Percentiles rank a stretch among this genome's conserved stretches.
Evolutionary conservation across 176 grass and related monocot genomes (phyloP).

Genomic region (Aegilops sharonensis): DNA sequence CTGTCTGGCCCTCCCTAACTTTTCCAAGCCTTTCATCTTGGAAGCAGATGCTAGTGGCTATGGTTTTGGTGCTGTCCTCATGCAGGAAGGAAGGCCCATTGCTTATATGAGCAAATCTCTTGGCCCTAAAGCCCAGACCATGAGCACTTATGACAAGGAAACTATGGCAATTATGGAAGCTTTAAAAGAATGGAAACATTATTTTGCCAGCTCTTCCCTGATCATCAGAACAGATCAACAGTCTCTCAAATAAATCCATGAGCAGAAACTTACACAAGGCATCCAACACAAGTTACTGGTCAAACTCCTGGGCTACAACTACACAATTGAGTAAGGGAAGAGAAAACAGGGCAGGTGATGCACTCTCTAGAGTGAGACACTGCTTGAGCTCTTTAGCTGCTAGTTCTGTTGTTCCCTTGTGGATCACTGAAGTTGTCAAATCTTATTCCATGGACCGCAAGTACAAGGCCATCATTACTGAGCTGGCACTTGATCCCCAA

Average conservation of each 20-base stretch:
- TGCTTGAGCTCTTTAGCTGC: background rate
- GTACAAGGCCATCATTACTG: background rate
- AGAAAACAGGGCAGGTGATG: background rate
- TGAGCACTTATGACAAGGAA: background rate
- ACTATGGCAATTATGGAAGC: background rate
- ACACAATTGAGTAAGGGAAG: background rate
- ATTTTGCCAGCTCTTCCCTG: background rate
- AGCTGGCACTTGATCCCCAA: background rate
- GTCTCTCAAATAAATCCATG: background rate
- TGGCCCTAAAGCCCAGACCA: background rate
- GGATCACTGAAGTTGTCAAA: background rate
- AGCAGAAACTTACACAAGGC: background rate
- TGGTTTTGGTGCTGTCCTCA: background rate
- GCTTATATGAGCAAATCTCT: background rate
- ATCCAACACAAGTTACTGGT: background rate
- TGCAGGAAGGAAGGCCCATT: background rate
- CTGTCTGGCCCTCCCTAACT: background rate
- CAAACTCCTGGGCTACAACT: background rate
- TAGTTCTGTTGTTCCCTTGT: background rate
- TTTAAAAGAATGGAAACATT: conserved; percentile 4
- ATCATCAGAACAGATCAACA: background rate
- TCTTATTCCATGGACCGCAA: background rate
- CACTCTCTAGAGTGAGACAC: background rate
- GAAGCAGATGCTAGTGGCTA: background rate
- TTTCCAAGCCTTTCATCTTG: background rate